A percentile compares a stretch with the other conserved stretches of the same genome.
Conservation (phyloP, 441 rosid genomes). For the Omphalea diandra region DNA sequence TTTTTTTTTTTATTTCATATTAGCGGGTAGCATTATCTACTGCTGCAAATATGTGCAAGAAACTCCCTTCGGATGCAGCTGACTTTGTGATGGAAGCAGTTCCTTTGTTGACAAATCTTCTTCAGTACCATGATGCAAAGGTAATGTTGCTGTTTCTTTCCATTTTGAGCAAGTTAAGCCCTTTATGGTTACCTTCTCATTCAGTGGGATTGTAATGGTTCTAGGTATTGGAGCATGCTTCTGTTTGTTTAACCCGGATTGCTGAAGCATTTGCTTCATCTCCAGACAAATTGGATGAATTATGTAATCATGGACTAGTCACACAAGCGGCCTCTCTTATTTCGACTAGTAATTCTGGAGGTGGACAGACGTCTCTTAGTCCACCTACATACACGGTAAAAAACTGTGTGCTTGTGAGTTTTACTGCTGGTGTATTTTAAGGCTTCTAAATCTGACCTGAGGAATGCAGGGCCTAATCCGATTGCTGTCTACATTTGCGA, state of each 20-base stretch:
- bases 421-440: slow-evolving; percentile 3
- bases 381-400: slow-evolving; percentile 92
- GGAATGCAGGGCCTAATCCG: slow-evolving; percentile 87
- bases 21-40: slow-evolving; percentile 98
- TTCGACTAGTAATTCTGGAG: slow-evolving; percentile 84
- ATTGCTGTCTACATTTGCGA: slow-evolving; percentile 90
- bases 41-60: slow-evolving; percentile 99
- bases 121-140: slow-evolving; percentile 96
- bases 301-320: slow-evolving; percentile 95
- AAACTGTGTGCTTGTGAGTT: slow-evolving; percentile 9
- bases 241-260: slow-evolving; percentile 95
- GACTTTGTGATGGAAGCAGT: slow-evolving; percentile 99
- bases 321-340: slow-evolving; percentile 97
- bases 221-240: slow-evolving; percentile 97
- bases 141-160: slow-evolving; percentile 32
- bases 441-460: slow-evolving; percentile 29
- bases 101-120: slow-evolving; percentile 92
- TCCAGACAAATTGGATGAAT: slow-evolving; percentile 87
- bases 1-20: slow-evolving; percentile 20
- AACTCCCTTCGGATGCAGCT: slow-evolving; percentile 98
- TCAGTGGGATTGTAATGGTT: slow-evolving; percentile 26
- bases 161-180: background rate
- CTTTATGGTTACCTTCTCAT: slow-evolving; percentile 8
- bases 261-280: slow-evolving; percentile 94
- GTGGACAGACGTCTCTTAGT: slow-evolving; percentile 96